Percentiles rank a stretch among this genome's conserved stretches.
These are phyloP conservation scores for Aureobasidium lini DNA, from an alignment of 2,329 filamentous ascomycete genomes.

Conservation along the genomic window DNA sequence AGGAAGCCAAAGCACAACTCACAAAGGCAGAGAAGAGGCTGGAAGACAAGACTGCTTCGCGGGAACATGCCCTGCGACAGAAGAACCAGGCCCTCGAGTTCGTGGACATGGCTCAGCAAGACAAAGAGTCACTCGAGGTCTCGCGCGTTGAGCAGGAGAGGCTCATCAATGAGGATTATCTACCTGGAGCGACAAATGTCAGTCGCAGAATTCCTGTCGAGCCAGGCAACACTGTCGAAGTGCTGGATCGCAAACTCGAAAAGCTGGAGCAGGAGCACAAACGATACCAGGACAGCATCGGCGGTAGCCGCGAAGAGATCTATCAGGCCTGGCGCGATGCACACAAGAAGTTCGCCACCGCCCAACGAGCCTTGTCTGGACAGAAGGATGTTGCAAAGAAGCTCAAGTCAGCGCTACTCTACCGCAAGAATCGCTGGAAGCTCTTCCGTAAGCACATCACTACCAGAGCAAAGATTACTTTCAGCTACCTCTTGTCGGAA, in stretches of 20 bases:
- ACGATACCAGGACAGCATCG: slow-evolving; percentile 18
- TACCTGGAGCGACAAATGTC: slow-evolving; percentile 18
- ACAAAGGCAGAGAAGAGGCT: slow-evolving; percentile 27
- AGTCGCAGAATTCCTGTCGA: slow-evolving; percentile 23
- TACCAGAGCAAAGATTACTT: slow-evolving; percentile 74
- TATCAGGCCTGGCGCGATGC: slow-evolving; percentile 2
- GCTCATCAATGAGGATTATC: slow-evolving; percentile 22
- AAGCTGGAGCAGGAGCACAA: slow-evolving; percentile 20
- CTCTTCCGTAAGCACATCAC: slow-evolving; percentile 80
- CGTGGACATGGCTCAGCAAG: slow-evolving; percentile 28
- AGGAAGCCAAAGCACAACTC: slow-evolving; percentile 19
- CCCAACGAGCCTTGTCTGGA: slow-evolving; percentile 18
- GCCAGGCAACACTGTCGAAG: slow-evolving; percentile 25
- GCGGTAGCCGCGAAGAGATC: slow-evolving; percentile 27
- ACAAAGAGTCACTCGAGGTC: slow-evolving; percentile 24
- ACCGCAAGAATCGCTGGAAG: slow-evolving; percentile 69
- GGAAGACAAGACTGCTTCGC: slow-evolving; percentile 25
- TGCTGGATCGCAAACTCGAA: slow-evolving; percentile 26
- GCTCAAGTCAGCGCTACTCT: slow-evolving; percentile 53
- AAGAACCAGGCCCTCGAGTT: slow-evolving; percentile 36
- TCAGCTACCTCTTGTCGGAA: slow-evolving; percentile 82
- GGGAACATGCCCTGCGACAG: slow-evolving; percentile 29
- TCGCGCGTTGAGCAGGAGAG: slow-evolving; percentile 24
- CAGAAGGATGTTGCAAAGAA: slow-evolving; percentile 31
- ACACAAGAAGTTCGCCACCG: slow-evolving; percentile 15